Percentiles rank a stretch among this genome's conserved stretches.
Evolutionary conservation across 1,284 basidiomycete species (phyloP).

Genomic region (Veloboletus limbatus): DNA sequence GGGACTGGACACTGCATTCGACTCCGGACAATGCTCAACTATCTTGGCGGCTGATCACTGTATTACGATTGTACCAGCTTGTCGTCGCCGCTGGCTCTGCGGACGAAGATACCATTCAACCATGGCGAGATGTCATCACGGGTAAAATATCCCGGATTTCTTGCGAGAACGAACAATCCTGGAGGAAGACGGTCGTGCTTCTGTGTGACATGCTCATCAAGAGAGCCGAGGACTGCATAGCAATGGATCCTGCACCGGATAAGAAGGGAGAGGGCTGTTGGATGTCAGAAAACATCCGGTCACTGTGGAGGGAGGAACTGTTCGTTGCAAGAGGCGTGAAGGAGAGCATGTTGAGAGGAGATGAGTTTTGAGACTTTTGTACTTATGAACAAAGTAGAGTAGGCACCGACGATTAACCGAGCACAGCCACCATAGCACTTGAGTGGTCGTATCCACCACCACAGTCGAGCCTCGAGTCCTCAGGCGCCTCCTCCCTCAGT

Average conservation of each 20-base stretch:
- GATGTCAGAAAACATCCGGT: conserved; percentile 33
- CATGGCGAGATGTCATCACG: conserved; percentile 55
- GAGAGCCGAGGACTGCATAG: conserved; percentile 29
- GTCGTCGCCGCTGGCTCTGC: conserved; percentile 26
- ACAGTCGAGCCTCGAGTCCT: conserved; percentile 9
- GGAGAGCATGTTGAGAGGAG: conserved; percentile 39
- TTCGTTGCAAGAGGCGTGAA: conserved; percentile 50
- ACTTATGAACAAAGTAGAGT: no score
- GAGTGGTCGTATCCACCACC: neutral
- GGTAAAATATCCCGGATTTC: conserved; percentile 47
- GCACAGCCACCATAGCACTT: conserved; percentile 17
- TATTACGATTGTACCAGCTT: conserved; percentile 62
- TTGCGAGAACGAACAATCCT: conserved; percentile 45
- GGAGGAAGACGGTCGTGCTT: conserved; percentile 34
- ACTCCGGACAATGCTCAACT: conserved; percentile 60
- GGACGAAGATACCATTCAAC: conserved; percentile 35
- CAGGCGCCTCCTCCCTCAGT: conserved; percentile 14
- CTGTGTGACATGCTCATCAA: conserved; percentile 38
- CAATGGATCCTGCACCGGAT: neutral
- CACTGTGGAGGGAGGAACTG: conserved; percentile 49
- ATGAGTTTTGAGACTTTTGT: conserved; percentile 33
- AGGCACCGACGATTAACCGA: no score
- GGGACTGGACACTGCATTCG: conserved; percentile 73
- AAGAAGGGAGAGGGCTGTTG: conserved; percentile 17
- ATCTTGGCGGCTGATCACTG: conserved; percentile 72